Evolutionary conservation across 805 yeast species (phyloP).

Genomic region (Ogataea methanolica): DNA sequence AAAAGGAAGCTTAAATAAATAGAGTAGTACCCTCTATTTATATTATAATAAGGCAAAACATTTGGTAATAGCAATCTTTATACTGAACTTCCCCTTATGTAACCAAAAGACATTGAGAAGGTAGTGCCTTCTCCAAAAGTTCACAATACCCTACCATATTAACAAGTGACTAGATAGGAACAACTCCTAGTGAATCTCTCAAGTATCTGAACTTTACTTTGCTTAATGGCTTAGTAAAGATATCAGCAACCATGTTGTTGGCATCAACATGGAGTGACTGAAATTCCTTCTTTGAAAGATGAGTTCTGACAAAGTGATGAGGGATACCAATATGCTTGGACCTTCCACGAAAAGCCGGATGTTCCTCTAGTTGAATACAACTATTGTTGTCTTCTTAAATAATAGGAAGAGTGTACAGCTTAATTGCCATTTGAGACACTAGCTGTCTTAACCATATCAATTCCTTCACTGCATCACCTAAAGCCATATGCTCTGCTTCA

Average conservation of each 20-base stretch:
- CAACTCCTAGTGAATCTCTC: neutral
- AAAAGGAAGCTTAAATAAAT: no score
- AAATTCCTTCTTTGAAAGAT: neutral
- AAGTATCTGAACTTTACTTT: neutral
- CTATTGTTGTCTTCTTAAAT: conserved; percentile 5
- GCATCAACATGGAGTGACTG: neutral
- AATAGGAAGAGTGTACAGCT: neutral
- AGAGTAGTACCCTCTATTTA: no score
- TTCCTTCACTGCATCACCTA: conserved; percentile 9
- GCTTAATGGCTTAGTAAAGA: neutral
- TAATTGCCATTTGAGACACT: conserved; percentile 2
- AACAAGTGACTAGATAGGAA: neutral
- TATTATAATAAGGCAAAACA: no score
- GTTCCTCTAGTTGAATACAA: neutral
- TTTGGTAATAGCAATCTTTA: no score
- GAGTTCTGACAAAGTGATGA: neutral
- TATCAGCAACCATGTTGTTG: neutral
- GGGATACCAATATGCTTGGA: conserved; percentile 3
- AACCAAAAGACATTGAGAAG: no score
- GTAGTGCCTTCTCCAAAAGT: neutral
- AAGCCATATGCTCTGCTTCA: conserved; percentile 13
- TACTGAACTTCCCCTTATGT: no score
- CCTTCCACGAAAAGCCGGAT: conserved; percentile 1
- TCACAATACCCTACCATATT: neutral
- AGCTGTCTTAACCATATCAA: conserved; percentile 6